These are phyloP conservation scores for Coniochaeta prunicola DNA, from an alignment of 2,329 filamentous ascomycete species.

Conservation along the genomic window DNA sequence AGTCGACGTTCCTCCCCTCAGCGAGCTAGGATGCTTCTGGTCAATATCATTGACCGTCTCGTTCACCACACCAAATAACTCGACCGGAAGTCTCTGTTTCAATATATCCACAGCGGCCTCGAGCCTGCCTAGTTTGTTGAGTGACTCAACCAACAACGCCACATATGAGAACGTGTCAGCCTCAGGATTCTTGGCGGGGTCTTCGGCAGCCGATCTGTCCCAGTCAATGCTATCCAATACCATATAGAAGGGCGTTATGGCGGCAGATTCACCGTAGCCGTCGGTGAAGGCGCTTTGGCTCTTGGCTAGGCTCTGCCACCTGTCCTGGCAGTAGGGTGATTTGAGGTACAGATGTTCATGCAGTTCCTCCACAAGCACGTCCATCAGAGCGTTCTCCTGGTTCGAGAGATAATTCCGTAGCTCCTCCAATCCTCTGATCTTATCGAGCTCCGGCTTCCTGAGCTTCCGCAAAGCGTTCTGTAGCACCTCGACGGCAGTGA, in stretches of 20 bases:
- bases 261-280: slow-evolving; percentile 35
- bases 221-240: slow-evolving; percentile 56
- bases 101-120: slow-evolving; percentile 84
- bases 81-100: slow-evolving; percentile 87
- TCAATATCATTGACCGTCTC: slow-evolving; percentile 94
- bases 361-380: slow-evolving; percentile 93
- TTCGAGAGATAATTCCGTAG: slow-evolving; percentile 83
- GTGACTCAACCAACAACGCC: slow-evolving; percentile 73
- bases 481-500: slow-evolving; percentile 86
- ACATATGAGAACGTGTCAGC: slow-evolving; percentile 94
- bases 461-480: slow-evolving; percentile 81
- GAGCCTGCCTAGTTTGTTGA: slow-evolving; percentile 82
- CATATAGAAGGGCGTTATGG: slow-evolving; percentile 47
- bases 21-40: slow-evolving; percentile 78
- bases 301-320: slow-evolving; percentile 80
- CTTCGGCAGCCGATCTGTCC: slow-evolving; percentile 63
- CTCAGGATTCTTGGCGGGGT: slow-evolving; percentile 88
- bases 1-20: slow-evolving; percentile 49
- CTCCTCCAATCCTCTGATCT: slow-evolving; percentile 82
- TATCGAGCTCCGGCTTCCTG: slow-evolving; percentile 80
- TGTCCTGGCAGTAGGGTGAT: slow-evolving; percentile 92
- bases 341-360: slow-evolving; percentile 97
- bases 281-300: slow-evolving; percentile 50
- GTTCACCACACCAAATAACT: slow-evolving; percentile 88
- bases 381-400: slow-evolving; percentile 84